These are phyloP conservation scores for Geotrichum cucujoidarum DNA, from an alignment of 1,139 yeast genomes.

Conservation along the genomic window DNA sequence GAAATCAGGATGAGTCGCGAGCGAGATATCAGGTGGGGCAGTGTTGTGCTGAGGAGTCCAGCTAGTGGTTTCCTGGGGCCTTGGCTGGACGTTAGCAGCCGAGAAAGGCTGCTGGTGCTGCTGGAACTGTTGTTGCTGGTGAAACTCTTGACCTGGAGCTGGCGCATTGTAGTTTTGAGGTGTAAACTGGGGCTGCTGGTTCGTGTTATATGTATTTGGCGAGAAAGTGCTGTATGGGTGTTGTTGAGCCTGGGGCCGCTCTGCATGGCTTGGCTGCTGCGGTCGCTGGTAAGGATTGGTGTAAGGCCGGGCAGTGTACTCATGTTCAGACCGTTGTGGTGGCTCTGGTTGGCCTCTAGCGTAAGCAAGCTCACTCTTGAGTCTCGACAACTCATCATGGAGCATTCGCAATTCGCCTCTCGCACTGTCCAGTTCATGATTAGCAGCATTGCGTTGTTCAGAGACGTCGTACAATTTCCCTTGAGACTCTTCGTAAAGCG, in stretches of 20 bases:
- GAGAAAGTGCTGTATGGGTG: no score
- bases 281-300: not conserved
- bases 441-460: constrained; percentile 19
- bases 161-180: no score
- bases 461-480: constrained; percentile 12
- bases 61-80: not conserved
- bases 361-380: not conserved
- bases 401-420: constrained; percentile 6
- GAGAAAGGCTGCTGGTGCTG: not conserved
- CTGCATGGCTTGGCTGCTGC: not conserved
- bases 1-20: not conserved
- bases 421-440: constrained; percentile 5
- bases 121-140: not conserved
- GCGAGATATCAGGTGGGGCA: not conserved
- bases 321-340: no score
- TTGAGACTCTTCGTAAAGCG: constrained; percentile 12
- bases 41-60: not conserved
- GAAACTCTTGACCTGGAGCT: no score
- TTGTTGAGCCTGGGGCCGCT: not conserved
- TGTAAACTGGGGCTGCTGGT: no score
- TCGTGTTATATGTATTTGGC: no score
- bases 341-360: not conserved
- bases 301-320: not conserved
- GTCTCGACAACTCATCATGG: constrained; percentile 3
- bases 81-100: not conserved